Conservation (phyloP, 768 basidiomycete species). For the Saitozyma sp. region DNA sequence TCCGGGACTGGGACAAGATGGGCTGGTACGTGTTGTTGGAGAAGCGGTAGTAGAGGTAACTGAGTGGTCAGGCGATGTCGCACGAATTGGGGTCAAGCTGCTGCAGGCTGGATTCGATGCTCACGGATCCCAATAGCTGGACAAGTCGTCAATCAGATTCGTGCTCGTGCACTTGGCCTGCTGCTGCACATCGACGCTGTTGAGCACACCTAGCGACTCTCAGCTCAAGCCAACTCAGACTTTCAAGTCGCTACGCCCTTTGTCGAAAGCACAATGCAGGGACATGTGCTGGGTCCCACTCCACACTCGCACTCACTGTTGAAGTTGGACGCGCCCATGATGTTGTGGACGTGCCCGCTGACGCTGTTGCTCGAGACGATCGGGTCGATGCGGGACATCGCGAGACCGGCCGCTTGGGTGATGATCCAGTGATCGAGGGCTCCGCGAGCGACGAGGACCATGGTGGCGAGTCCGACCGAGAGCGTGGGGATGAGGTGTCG, state of each 20-base stretch:
- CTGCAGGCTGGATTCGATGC: constrained; percentile 4
- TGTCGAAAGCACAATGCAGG: no score
- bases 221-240: no score
- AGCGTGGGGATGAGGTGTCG: no score
- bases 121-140: constrained; percentile 47
- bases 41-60: constrained; percentile 40
- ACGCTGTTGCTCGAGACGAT: constrained; percentile 48
- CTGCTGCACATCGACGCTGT: constrained; percentile 9
- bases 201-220: no score
- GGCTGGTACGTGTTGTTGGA: constrained; percentile 43
- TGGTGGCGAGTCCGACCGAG: neutral
- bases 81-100: neutral
- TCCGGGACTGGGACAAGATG: constrained; percentile 34
- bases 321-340: constrained; percentile 48
- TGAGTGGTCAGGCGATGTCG: constrained; percentile 7
- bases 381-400: constrained; percentile 46
- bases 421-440: constrained; percentile 31
- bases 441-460: neutral
- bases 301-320: constrained; percentile 16
- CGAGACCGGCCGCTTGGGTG: constrained; percentile 20
- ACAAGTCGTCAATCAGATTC: constrained; percentile 32
- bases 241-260: no score
- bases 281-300: neutral
- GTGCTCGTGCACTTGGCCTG: constrained; percentile 37
- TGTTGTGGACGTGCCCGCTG: constrained; percentile 43